These are phyloP conservation scores for Clonostachys chloroleuca DNA, from an alignment of 2,329 filamentous ascomycete species.

Conservation along the genomic window DNA sequence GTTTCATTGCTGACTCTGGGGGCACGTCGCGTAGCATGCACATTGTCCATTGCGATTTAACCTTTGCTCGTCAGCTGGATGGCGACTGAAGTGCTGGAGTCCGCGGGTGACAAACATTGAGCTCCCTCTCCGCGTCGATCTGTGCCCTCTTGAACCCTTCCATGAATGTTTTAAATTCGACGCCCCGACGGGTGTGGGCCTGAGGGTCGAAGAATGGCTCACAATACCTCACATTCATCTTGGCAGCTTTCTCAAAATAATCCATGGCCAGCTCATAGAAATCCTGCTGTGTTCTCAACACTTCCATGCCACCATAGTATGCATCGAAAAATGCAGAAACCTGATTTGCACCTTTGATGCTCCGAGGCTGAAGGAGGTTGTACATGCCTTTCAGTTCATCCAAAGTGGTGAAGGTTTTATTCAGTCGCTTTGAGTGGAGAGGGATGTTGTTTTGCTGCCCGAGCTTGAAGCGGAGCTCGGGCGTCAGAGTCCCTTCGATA, in stretches of 20 bases:
- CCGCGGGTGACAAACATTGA: not conserved
- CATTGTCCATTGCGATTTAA: slow-evolving; percentile 46
- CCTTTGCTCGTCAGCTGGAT: not conserved
- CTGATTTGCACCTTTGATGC: not conserved
- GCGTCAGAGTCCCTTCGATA: slow-evolving; percentile 68
- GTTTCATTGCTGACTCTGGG: slow-evolving; percentile 63
- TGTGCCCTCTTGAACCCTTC: slow-evolving; percentile 56
- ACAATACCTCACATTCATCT: slow-evolving; percentile 63
- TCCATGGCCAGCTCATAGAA: slow-evolving; percentile 68
- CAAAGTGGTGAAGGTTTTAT: not conserved
- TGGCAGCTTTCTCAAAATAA: slow-evolving; percentile 61
- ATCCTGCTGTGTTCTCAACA: slow-evolving; percentile 57
- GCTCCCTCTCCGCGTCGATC: slow-evolving; percentile 20
- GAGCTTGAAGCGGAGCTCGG: slow-evolving; percentile 63
- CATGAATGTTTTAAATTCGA: slow-evolving; percentile 58
- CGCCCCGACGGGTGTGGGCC: slow-evolving; percentile 59
- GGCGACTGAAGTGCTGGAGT: not conserved
- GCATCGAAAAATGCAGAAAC: slow-evolving; percentile 58
- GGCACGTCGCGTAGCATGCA: slow-evolving; percentile 69
- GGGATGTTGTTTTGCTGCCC: slow-evolving; percentile 59
- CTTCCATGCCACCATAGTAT: slow-evolving; percentile 31
- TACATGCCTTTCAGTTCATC: not conserved
- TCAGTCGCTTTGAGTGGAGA: slow-evolving; percentile 43
- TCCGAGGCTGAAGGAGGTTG: not conserved
- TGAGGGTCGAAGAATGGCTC: slow-evolving; percentile 80